Base-by-base conservation (phyloP, 2,329 filamentous ascomycete species). In the Coleophoma cylindrospora region DNA sequence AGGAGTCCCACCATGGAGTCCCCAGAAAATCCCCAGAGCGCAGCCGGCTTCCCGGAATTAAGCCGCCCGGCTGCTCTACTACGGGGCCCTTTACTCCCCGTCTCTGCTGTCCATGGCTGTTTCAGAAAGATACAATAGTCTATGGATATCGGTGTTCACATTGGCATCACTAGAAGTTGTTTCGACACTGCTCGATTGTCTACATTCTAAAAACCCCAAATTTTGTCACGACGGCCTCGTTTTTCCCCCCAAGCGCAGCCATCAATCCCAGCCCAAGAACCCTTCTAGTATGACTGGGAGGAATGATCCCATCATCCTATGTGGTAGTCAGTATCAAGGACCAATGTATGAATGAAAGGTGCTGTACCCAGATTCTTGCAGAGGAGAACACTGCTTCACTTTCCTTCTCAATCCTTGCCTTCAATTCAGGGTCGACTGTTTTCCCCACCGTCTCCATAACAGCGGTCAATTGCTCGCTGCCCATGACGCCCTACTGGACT, bases 371-470 rank as follows among this genome's bases (percentile, higher is more conserved):
- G 60, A 97, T 70, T 54, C 92, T 79, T 5, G 94, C 92, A 33
- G 86, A 90, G 1, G 90, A 94, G 68, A 91, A 97, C 1, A 87
- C 83, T 1, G 90, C 90, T 60, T 96, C 89, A 49, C 89, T 95
- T 74, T 97, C 92, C 47, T 78, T 77, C 65, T 97, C 92, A 60
- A 99, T 97, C 43, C 92, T 78, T 38, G 82, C 83, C 69, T 87
- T 89, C 54, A 97, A 74, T 54, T 84, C 86, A 0, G 88, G 87
- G 65, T 96, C 91, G 1, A 83, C 84, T 52, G 82, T 82, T 70
- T 88, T 87, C 9, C 92, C 91, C 0, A 99, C 92, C 2, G 91
- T 88, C 70, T 91, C 89, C 94, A 99, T 97, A 54, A 99, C 94
- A 4, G 86, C 81, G 8, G 86, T 86, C 34, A 99, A 76, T 73